Conservation (phyloP, 306 rosid genomes). For the Lathyrus aphaca region DNA sequence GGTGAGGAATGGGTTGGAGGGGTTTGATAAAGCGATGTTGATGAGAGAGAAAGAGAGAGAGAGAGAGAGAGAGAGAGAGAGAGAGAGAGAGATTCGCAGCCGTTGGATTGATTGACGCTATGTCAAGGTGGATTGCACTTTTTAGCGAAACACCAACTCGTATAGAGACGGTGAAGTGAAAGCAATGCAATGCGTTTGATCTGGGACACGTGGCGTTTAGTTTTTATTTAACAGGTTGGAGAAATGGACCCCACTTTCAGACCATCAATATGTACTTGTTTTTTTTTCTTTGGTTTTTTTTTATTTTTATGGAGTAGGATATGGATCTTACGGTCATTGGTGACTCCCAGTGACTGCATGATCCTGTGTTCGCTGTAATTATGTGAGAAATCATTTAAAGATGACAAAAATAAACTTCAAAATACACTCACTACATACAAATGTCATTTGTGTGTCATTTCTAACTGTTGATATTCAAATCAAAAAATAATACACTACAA, state of each 20-base stretch:
- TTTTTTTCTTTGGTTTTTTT: not conserved
- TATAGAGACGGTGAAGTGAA: not conserved
- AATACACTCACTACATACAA: too few relatives aligned
- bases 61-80: not conserved
- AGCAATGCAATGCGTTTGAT: constrained; percentile 5
- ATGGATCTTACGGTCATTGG: too few relatives aligned
- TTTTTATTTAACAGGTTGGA: not conserved
- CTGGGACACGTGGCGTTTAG: constrained; percentile 34
- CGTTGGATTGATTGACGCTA: constrained; percentile 41
- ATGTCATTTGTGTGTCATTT: too few relatives aligned
- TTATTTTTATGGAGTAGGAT: too few relatives aligned
- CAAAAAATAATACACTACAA: too few relatives aligned
- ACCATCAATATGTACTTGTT: constrained; percentile 23
- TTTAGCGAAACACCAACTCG: constrained; percentile 13
- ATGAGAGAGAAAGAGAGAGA: not conserved
- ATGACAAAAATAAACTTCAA: too few relatives aligned
- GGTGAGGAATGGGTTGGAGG: constrained; percentile 44
- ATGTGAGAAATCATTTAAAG: too few relatives aligned
- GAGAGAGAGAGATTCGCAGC: not conserved
- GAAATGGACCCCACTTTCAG: constrained; percentile 28
- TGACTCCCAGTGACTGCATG: too few relatives aligned
- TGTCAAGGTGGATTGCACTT: constrained; percentile 26
- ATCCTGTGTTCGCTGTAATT: too few relatives aligned
- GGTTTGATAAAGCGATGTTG: constrained; percentile 35
- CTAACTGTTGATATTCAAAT: too few relatives aligned